Evolutionary conservation across 345 rosid genomes (phyloP), one percentile per base, ranked within the genome.

Genomic region (Pistacia atlantica): DNA sequence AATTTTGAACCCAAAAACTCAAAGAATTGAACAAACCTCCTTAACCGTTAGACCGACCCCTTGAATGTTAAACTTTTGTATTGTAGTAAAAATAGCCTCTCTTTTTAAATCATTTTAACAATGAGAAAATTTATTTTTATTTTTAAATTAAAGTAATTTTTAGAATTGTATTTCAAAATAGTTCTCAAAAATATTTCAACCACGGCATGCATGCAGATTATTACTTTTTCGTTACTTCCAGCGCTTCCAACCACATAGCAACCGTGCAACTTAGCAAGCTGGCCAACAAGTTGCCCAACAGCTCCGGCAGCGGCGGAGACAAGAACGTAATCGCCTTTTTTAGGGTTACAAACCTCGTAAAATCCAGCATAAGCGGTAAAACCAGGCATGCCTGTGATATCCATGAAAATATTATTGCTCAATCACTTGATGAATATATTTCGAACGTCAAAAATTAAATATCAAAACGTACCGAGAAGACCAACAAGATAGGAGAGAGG

Each of bases 221-320:
- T 25, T 64, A 87, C 93, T 84, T 91, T 91, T 69, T 78, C 84
- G 31, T 74, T 77, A 52, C 86, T 85, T 61, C 97, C 93, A 4
- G 91, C 92, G 37, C 91, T 88, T 25, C 97, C 97, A 85, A 90
- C 93, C 11, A 90, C 90, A 46, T 83, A 82, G 83, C 97, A 91
- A 37, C 97, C 97, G 16, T 88, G 87, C 71, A 90, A 73, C 81
- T 91, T 90, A 71, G 97, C 93, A 16, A 91, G 81, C 80, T 91
- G 96, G 22, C 96, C 96, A 69, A 89, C 93, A 81, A 91, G 91
- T 72, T 91, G 95, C 28, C 95, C 95, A 9, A 89, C 93, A 1
- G 95, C 95, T 60, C 95, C 93, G 1, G 93, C 86, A 72, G 92
- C 92, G 0, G 93, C 93, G 73, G 93, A 91, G 48, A 91, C 90